These are phyloP conservation scores for Logfia minima DNA, from an alignment of 129 eudicot genomes.

Conservation along the genomic window DNA sequence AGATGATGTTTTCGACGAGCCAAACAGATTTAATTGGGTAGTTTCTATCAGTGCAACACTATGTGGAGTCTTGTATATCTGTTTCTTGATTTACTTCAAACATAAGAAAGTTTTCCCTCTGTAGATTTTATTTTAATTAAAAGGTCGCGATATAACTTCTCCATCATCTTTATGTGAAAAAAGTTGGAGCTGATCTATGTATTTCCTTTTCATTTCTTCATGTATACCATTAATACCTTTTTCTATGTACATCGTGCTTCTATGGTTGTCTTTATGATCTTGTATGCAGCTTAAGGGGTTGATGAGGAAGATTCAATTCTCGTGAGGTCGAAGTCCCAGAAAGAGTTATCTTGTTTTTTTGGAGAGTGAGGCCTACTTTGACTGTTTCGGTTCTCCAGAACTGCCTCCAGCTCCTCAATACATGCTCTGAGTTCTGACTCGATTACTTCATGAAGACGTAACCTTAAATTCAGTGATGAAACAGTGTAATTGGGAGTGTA, in stretches of 20 bases:
- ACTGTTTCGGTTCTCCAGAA: constrained; percentile 36
- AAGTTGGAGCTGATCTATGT: constrained; percentile 5
- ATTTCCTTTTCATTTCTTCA: constrained; percentile 13
- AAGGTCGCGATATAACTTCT: neutral
- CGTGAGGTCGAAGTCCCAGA: constrained; percentile 35
- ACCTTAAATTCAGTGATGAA: constrained; percentile 54
- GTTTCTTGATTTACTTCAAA: constrained; percentile 73
- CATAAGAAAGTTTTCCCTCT: constrained; percentile 83
- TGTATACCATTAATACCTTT: constrained; percentile 11
- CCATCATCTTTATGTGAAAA: constrained; percentile 1
- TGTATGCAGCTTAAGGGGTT: constrained; percentile 30
- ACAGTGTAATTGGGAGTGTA: constrained; percentile 52
- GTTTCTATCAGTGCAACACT: constrained; percentile 50
- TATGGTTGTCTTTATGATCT: constrained; percentile 22
- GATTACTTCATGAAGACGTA: constrained; percentile 66
- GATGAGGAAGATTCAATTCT: constrained; percentile 51
- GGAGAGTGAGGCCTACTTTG: constrained; percentile 28
- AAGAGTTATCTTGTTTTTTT: constrained; percentile 41
- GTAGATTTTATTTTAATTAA: constrained; percentile 26
- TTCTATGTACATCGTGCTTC: constrained; percentile 9
- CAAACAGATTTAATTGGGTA: constrained; percentile 79
- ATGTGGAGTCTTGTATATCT: constrained; percentile 54
- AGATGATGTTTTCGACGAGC: constrained; percentile 59
- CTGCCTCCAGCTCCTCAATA: constrained; percentile 55
- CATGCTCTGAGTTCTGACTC: constrained; percentile 63